Conservation (phyloP, 179 eudicot genomes). For the Nepenthes alata region DNA sequence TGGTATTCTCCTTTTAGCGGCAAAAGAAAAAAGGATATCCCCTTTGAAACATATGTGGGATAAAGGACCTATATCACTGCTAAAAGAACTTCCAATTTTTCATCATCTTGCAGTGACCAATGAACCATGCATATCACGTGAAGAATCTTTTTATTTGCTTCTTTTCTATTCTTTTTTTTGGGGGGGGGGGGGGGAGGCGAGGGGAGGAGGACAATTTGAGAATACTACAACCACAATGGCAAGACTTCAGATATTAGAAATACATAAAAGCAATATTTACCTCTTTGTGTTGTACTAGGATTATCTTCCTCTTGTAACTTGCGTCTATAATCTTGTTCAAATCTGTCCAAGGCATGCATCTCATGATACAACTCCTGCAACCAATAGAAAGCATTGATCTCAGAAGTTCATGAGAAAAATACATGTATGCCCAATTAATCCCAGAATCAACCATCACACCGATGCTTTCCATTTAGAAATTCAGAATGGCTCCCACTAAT, state of each 20-base stretch:
- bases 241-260: not conserved
- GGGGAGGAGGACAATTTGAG: not conserved
- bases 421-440: too few relatives aligned
- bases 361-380: conserved; percentile 94
- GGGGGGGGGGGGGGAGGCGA: not conserved
- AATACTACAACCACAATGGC: not conserved
- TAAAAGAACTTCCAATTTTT: too few relatives aligned
- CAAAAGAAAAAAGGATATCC: too few relatives aligned
- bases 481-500: too few relatives aligned
- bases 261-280: conserved; percentile 15
- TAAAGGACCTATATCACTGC: too few relatives aligned
- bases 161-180: not conserved
- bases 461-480: too few relatives aligned
- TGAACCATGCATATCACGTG: not conserved
- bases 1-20: too few relatives aligned
- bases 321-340: conserved; percentile 87
- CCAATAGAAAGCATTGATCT: not conserved
- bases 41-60: too few relatives aligned
- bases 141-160: not conserved
- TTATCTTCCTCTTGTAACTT: conserved; percentile 86
- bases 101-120: too few relatives aligned
- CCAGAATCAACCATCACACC: too few relatives aligned
- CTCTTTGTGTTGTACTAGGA: conserved; percentile 65
- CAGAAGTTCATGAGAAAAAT: not conserved
- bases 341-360: conserved; percentile 90